Evolutionary conservation across 768 basidiomycete genomes (phyloP), one percentile per base, ranked within the genome.

Genomic region (Collybia nuda): DNA sequence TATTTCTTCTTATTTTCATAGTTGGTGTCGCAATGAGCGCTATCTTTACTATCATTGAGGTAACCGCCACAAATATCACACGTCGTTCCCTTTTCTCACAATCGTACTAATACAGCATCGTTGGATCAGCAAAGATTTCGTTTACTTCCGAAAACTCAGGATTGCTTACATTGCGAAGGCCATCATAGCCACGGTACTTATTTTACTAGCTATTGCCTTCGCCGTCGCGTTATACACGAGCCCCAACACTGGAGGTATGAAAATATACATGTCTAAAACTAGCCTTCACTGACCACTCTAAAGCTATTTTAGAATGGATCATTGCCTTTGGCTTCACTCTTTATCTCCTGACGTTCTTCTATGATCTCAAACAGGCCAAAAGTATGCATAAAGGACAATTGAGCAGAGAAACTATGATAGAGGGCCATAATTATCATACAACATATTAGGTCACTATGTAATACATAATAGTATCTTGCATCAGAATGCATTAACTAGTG

Each of bases 31-130:
- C 75, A 2, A 59, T 90, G 28, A 85, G 84, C 51, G 85, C 87
- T 18, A 80, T 91, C 29, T 91, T 90, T 69, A 86, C 86, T 6
- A 70, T 89, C 19, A 48, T 79, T 6, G 88, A 92, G 76, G 85
- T 82, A 58, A 9, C 66, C 58, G 8, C 28, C 2, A n/a, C 32
- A 12, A 2, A 15, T 8, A 6, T 15, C 22, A 35, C 11, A 22
- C 14, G 8, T 24, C 26, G 19, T n/a, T 5, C 0, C 23, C 24
- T 11, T 6, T 29, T 29, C 28, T n/a, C 22, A 40, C 6, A 9
- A 41, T 44, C 21, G 6, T 22, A 19, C 19, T 17, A n/a, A 1
- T 48, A 21, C 57, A 87, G 85, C 88, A 79, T 48, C 75, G 77
- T 4, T 88, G 84, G 84, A 70, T 90, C 43, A 76, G 77, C 52